Evolutionary conservation across 2,329 filamentous ascomycete genomes (phyloP).

Genomic region (Curvularia spicifera): DNA sequence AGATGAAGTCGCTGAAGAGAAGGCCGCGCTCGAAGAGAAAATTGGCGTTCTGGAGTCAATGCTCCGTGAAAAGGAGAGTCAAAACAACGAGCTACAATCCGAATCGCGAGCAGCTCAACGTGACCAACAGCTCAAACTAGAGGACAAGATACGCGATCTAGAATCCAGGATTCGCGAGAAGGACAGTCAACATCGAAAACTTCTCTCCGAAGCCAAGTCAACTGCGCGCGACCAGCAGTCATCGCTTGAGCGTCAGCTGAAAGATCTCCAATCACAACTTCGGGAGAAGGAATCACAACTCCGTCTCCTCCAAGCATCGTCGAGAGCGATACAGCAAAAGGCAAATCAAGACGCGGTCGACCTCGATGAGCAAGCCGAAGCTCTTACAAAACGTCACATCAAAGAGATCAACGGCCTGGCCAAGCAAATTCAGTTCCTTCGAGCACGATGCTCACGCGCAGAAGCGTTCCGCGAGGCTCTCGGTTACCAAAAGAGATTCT

Average conservation of each 20-base stretch:
- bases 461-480: conserved; percentile 79
- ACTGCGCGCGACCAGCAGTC: conserved; percentile 51
- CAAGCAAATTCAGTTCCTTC: conserved; percentile 90
- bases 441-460: conserved; percentile 80
- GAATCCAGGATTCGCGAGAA: conserved; percentile 40
- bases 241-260: conserved; percentile 59
- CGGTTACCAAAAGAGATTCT: conserved; percentile 84
- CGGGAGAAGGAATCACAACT: conserved; percentile 39
- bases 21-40: conserved; percentile 65
- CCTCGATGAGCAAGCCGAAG: conserved; percentile 59
- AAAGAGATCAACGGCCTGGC: conserved; percentile 81
- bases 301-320: conserved; percentile 36
- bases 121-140: conserved; percentile 50
- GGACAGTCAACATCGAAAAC: conserved; percentile 37
- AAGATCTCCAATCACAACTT: conserved; percentile 29
- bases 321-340: conserved; percentile 39
- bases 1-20: conserved; percentile 55
- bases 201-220: conserved; percentile 38
- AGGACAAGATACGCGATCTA: conserved; percentile 59
- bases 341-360: conserved; percentile 40
- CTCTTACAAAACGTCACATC: conserved; percentile 72
- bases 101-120: conserved; percentile 64
- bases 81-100: conserved; percentile 27
- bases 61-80: conserved; percentile 48
- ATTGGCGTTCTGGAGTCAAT: conserved; percentile 51